These are phyloP conservation scores for Rhipidocladum racemiflorum DNA, from an alignment of 176 grass and related monocot genomes.

Conservation along the genomic window DNA sequence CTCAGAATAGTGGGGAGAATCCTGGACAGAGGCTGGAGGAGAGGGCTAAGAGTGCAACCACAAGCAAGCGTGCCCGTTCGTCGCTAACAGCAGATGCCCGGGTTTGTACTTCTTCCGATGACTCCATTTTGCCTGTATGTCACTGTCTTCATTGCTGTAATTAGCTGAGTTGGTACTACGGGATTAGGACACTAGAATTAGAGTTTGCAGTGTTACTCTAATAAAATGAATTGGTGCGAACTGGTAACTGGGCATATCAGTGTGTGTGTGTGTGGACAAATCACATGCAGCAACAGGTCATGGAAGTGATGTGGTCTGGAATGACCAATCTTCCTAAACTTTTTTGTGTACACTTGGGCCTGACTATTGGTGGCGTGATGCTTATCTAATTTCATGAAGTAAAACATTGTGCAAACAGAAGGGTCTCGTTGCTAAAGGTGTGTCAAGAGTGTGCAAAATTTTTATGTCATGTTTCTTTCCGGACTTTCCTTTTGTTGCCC, in stretches of 20 bases:
- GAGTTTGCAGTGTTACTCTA: neutral
- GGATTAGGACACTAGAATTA: neutral
- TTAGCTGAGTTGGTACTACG: neutral
- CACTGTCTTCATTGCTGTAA: neutral
- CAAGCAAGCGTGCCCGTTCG: slow-evolving; percentile 69
- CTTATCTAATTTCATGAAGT: neutral
- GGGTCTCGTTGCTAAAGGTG: neutral
- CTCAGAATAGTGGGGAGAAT: slow-evolving; percentile 40
- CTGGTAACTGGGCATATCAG: neutral
- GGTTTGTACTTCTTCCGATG: slow-evolving; percentile 52
- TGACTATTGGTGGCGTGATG: neutral
- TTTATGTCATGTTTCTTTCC: neutral
- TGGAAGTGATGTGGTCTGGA: neutral
- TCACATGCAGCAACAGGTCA: neutral
- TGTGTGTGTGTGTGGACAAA: neutral
- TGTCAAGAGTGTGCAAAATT: neutral
- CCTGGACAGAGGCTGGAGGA: slow-evolving; percentile 50
- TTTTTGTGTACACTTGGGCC: neutral
- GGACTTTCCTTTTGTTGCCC: neutral
- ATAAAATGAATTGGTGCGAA: neutral
- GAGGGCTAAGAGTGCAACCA: slow-evolving; percentile 41
- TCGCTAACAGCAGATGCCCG: slow-evolving; percentile 63
- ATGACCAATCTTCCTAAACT: slow-evolving; percentile 2
- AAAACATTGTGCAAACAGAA: neutral
- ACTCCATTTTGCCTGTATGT: neutral